Base-by-base conservation (phyloP, 2,329 filamentous ascomycete genomes). In the Plectosphaerella sp. region DNA sequence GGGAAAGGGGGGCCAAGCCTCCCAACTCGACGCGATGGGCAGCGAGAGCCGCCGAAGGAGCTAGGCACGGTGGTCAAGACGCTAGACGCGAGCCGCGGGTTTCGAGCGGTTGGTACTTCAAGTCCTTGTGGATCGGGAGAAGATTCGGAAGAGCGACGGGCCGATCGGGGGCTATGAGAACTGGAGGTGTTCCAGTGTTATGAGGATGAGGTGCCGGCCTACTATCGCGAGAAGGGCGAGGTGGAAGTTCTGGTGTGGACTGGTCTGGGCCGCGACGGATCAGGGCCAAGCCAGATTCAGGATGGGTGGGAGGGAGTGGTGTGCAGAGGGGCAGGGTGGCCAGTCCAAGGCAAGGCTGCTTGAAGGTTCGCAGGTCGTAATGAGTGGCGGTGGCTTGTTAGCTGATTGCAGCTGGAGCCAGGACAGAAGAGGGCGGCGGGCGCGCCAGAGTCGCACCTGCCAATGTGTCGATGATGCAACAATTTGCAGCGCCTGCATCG, bases 391-490 rank as follows among this genome's bases (percentile, higher is more conserved):
- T 37, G 35, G n/a, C 11, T 12, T 37, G 35, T n/a, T n/a, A 12
- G 35, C n/a, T n/a, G 37, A 41, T 18, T 15, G 37, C 6, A 41
- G 7, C 7, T n/a, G 10, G 14, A 41, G 16, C 7, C 37, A 12
- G 37, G 37, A 18, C 37, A 15, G 14, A 9, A 18, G 37, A 15
- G 14, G 15, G 37, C 16, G 35, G 15, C 37, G 16, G 16, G 10
- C 37, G 14, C 37, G 14, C 16, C 10, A 14, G 15, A 41, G 37
- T 9, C 16, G 14, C 37, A n/a, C 15, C 37, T 41, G 37, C 14
- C 37, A n/a, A 18, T 28, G 47, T 39, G 20, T 48, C 47, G 35
- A 48, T 48, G 47, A 48, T 37, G 47, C 20, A 48, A 48, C 10
- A 43, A 18, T 43, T 43, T 43, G n/a, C 41, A 43, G 41, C 41